These are phyloP conservation scores for Ogataea pignaliae DNA, from an alignment of 805 yeast genomes.

Conservation along the genomic window DNA sequence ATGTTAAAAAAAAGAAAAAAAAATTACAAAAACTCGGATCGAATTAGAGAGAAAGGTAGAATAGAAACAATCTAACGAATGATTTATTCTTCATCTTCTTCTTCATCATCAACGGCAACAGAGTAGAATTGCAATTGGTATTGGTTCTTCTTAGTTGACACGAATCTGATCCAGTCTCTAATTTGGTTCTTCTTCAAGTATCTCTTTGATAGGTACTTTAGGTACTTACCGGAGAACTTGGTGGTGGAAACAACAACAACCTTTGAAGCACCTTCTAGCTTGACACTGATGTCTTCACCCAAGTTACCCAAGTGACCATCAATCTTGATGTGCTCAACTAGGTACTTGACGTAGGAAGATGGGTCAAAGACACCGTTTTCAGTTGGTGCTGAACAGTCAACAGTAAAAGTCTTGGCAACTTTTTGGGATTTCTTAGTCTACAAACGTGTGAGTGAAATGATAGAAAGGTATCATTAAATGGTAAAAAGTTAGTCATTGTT, in stretches of 20 bases:
- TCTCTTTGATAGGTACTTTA: constrained; percentile 99
- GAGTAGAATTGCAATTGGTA: constrained; percentile 99
- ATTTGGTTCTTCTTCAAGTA: constrained; percentile 99
- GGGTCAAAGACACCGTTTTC: constrained; percentile 98
- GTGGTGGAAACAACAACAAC: constrained; percentile 84
- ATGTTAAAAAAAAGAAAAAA: no score
- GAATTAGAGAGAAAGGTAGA: no score
- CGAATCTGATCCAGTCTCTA: constrained; percentile 99
- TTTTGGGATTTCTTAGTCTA: constrained; percentile 74
- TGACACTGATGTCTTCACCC: constrained; percentile 88
- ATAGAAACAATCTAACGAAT: no score
- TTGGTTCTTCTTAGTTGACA: constrained; percentile 89
- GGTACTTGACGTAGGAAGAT: constrained; percentile 95
- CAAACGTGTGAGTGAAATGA: constrained; percentile 13
- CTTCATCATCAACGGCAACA: constrained; percentile 90
- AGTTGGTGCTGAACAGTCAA: constrained; percentile 96
- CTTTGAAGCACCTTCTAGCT: constrained; percentile 82
- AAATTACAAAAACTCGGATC: no score
- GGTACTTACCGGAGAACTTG: constrained; percentile 99
- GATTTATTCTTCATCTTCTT: constrained; percentile 65
- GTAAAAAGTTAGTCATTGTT: constrained; percentile 6
- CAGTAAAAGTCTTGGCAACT: constrained; percentile 84
- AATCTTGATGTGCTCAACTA: constrained; percentile 98
- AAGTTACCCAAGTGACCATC: constrained; percentile 96
- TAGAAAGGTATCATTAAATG: constrained; percentile 3